These are phyloP conservation scores for Vitis labrusca DNA, from an alignment of 164 flowering plant genomes.

Conservation along the genomic window DNA sequence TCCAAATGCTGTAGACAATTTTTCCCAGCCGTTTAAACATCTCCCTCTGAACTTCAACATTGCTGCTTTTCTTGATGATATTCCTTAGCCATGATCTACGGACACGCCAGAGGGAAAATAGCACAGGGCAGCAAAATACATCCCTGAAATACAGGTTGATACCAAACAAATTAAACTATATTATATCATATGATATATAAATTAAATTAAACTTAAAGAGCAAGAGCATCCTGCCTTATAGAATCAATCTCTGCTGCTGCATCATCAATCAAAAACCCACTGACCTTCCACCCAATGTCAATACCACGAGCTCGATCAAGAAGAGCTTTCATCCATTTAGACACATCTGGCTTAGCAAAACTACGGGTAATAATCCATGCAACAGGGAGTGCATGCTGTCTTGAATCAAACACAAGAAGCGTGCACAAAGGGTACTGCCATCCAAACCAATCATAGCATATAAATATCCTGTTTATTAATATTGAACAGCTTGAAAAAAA, in stretches of 20 bases:
- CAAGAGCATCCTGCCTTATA: constrained; percentile 59
- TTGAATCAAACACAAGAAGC: constrained; percentile 92
- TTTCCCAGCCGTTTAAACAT: constrained; percentile 82
- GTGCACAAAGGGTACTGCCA: constrained; percentile 90
- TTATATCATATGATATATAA: not conserved
- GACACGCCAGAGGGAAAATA: constrained; percentile 89
- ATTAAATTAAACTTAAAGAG: constrained; percentile 3
- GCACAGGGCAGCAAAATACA: constrained; percentile 75
- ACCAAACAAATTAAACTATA: not conserved
- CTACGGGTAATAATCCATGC: constrained; percentile 92
- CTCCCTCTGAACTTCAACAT: constrained; percentile 78
- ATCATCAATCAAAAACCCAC: constrained; percentile 91
- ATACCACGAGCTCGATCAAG: constrained; percentile 55
- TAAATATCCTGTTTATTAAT: not conserved
- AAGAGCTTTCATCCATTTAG: constrained; percentile 94
- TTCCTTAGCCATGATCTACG: constrained; percentile 92
- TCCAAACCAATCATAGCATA: constrained; percentile 9
- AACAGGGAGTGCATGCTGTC: constrained; percentile 94
- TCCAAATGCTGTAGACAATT: constrained; percentile 70
- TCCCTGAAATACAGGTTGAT: constrained; percentile 57
- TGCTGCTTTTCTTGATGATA: constrained; percentile 65
- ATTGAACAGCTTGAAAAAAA: not conserved
- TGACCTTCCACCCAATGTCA: constrained; percentile 74
- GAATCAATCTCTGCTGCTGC: constrained; percentile 95
- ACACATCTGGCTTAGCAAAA: constrained; percentile 59